Base-by-base conservation (phyloP, 495 filamentous ascomycete species). In the Jackrogersella minutella region DNA sequence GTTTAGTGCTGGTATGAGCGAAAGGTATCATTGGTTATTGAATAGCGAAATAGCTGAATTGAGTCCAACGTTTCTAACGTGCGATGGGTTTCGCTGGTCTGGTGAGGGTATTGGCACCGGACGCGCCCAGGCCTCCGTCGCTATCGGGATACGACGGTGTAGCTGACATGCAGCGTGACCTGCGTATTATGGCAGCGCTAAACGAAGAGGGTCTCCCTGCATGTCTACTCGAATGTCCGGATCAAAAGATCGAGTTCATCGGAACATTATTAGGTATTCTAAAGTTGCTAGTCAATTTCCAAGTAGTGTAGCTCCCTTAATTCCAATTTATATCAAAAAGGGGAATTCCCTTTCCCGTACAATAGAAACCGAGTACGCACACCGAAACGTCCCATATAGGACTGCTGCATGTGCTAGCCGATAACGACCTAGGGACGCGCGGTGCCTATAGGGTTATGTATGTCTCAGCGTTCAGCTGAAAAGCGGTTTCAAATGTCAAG, bases 401-500 rank as follows among this genome's bases (percentile, higher is more conserved):
- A 53, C 31, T 2, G 8, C 31, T 2, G 8, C 5, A 53, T 41
- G 14, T 2, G 17, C 16, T 40, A 9, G 40, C 14, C 9, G n/a
- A 31, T 49, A 24, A n/a, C n/a, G n/a, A n/a, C n/a, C 30, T 14
- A 5, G 44, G 37, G n/a, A 56, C 39, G 52, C 31, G 52, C 22
- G 11, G 58, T 68, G 44, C 46, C 58, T 58, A n/a, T n/a, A n/a
- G n/a, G n/a, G n/a, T n/a, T 26, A 63, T 59, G 59, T 59, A 51
- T 68, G 66, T 68, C 55, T 68, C 53, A 64, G 39, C 17, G 10
- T 47, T 41, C 34, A 62, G 64, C 64, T 49, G 31, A 31, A 50
- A 22, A 17, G 40, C 13, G 19, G 19, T 43, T 8, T 22, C 13
- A 21, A 43, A 17, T 4, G 21, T 58, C 28, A 2, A 49, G 43